Evolutionary conservation across 2,329 filamentous ascomycete species (phyloP).

Genomic region (Harringtonia aguacate): DNA sequence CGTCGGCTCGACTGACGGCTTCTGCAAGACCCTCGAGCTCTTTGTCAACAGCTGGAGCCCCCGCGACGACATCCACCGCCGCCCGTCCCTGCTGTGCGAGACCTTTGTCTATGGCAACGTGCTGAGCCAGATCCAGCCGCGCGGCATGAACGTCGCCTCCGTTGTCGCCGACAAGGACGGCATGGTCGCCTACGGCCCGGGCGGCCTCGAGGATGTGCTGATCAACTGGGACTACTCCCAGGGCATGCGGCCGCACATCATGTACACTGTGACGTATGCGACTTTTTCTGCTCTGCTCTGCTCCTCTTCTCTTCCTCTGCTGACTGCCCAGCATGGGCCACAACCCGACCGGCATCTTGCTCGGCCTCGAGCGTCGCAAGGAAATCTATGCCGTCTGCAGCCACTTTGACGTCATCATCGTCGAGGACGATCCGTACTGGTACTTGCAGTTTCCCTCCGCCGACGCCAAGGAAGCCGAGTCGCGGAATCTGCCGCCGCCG

Average conservation of each 20-base stretch:
- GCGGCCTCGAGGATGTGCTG: slow-evolving; percentile 67
- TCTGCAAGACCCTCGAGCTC: slow-evolving; percentile 65
- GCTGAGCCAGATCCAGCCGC: slow-evolving; percentile 53
- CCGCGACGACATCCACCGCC: slow-evolving; percentile 51
- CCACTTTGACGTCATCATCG: slow-evolving; percentile 78
- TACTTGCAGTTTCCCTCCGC: slow-evolving; percentile 81
- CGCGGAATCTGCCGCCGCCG: slow-evolving; percentile 25
- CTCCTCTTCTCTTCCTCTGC: background rate
- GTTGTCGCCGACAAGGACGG: slow-evolving; percentile 70
- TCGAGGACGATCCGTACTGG: slow-evolving; percentile 96
- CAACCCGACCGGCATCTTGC: slow-evolving; percentile 71
- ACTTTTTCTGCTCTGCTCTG: slow-evolving; percentile 24
- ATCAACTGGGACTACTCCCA: slow-evolving; percentile 68
- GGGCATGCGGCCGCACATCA: slow-evolving; percentile 67
- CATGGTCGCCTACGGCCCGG: slow-evolving; percentile 63
- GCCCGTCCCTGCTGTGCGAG: slow-evolving; percentile 72
- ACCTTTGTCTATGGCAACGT: slow-evolving; percentile 73
- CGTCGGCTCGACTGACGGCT: slow-evolving; percentile 76
- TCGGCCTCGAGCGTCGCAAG: slow-evolving; percentile 62
- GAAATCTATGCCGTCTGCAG: slow-evolving; percentile 73
- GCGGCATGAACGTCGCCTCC: slow-evolving; percentile 61
- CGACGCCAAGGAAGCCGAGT: slow-evolving; percentile 37
- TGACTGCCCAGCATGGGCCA: slow-evolving; percentile 60
- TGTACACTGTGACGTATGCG: slow-evolving; percentile 90
- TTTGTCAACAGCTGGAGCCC: slow-evolving; percentile 68